Evolutionary conservation across 2,329 filamentous ascomycete species (phyloP).

Genomic region (Mycosphaerella sp.): DNA sequence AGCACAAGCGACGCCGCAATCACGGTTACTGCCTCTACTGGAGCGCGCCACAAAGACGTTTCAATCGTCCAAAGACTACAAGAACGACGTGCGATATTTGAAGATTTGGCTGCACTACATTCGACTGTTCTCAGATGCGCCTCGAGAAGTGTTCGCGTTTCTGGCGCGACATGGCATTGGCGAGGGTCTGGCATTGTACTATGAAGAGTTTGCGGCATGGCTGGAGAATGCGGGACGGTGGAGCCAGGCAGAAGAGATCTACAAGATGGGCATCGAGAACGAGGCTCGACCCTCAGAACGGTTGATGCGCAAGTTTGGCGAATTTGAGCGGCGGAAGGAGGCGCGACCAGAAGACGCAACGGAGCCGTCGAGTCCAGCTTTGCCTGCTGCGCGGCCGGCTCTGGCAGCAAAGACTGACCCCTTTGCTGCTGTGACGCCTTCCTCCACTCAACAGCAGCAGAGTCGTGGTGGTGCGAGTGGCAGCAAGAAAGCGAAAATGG

Average conservation of each 20-base stretch:
- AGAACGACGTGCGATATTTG: constrained; percentile 89
- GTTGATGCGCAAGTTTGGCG: constrained; percentile 79
- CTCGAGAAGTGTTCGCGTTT: constrained; percentile 87
- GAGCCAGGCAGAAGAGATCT: constrained; percentile 90
- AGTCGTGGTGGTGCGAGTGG: constrained; percentile 31
- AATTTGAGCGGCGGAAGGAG: constrained; percentile 78
- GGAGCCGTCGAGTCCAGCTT: constrained; percentile 76
- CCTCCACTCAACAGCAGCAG: constrained; percentile 61
- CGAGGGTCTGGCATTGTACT: constrained; percentile 81
- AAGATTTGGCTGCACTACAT: constrained; percentile 95
- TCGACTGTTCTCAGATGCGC: constrained; percentile 83
- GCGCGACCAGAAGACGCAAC: constrained; percentile 54
- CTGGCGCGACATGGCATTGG: constrained; percentile 83
- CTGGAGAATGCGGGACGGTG: constrained; percentile 77
- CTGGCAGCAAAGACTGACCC: constrained; percentile 82
- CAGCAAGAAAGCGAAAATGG: constrained; percentile 69
- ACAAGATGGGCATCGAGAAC: constrained; percentile 78
- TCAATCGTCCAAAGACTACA: constrained; percentile 78
- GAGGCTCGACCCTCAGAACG: constrained; percentile 78
- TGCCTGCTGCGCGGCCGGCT: constrained; percentile 75
- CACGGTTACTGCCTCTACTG: constrained; percentile 80
- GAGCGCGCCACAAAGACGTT: constrained; percentile 92
- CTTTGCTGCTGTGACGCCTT: constrained; percentile 54
- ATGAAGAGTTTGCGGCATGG: constrained; percentile 95
- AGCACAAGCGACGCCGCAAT: constrained; percentile 82